A percentile compares a stretch with the other conserved stretches of the same genome.
These are phyloP conservation scores for Pseudogymnoascus sp. DNA, from an alignment of 2,329 filamentous ascomycete species.

Conservation along the genomic window DNA sequence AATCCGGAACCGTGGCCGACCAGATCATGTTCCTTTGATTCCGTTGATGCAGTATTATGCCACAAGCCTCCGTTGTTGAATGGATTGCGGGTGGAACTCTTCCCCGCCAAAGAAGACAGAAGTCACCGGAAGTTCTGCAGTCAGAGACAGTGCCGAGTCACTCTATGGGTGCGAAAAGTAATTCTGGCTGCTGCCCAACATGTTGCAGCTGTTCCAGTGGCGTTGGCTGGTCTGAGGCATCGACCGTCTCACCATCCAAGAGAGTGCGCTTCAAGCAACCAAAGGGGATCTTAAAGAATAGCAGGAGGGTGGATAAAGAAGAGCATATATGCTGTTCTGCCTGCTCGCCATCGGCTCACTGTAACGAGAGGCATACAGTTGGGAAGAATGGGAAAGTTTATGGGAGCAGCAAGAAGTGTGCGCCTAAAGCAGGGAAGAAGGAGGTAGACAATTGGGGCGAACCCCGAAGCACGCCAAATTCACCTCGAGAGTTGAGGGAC, in stretches of 20 bases:
- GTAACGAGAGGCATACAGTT: neutral
- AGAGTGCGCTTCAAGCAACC: neutral
- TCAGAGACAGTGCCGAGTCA: neutral
- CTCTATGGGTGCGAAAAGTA: neutral
- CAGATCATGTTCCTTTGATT: neutral
- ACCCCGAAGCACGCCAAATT: neutral
- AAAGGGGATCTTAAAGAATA: neutral
- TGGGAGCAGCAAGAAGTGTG: neutral
- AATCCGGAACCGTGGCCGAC: neutral
- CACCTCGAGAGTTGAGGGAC: neutral
- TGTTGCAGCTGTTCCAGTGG: neutral
- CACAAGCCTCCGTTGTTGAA: neutral
- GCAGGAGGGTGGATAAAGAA: neutral
- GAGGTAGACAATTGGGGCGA: neutral
- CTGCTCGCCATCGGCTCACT: neutral
- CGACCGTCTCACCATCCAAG: neutral
- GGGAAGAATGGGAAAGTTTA: neutral
- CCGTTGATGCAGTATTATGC: neutral
- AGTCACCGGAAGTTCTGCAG: neutral
- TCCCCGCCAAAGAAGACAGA: neutral
- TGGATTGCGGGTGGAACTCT: neutral
- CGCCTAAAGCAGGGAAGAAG: neutral
- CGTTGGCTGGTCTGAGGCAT: neutral
- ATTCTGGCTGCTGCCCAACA: neutral
- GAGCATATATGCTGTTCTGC: conserved; percentile 2